Conservation (phyloP, 495 filamentous ascomycete genomes). For the Neurospora sp. region DNA sequence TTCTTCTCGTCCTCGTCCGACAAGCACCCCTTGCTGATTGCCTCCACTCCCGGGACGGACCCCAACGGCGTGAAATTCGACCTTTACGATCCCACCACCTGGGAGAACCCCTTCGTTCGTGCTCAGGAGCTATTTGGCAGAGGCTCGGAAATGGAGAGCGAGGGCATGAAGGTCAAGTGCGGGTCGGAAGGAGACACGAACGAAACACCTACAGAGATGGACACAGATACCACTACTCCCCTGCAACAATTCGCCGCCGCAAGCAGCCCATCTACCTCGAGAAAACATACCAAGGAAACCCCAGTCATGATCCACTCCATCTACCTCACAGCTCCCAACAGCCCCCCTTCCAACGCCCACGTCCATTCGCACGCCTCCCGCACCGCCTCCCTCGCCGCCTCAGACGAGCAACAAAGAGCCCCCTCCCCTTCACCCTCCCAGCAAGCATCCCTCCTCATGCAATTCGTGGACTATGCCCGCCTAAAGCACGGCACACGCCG, state of each 20-base stretch:
- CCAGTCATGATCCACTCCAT: constrained; percentile 19
- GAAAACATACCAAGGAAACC: not conserved
- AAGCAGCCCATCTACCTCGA: not conserved
- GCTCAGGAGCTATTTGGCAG: not conserved
- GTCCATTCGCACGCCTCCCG: not conserved
- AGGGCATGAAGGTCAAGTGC: not conserved
- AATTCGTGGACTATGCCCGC: constrained; percentile 30
- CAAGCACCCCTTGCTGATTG: constrained; percentile 24
- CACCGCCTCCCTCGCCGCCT: not conserved
- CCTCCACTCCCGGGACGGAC: constrained; percentile 17
- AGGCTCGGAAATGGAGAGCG: not conserved
- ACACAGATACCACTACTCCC: not conserved
- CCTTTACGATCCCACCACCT: constrained; percentile 36
- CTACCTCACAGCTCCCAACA: constrained; percentile 27
- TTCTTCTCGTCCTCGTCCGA: constrained; percentile 3
- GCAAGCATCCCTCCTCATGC: constrained; percentile 17
- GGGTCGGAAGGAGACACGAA: not conserved
- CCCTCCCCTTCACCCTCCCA: not conserved
- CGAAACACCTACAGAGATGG: not conserved
- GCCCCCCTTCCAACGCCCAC: not conserved
- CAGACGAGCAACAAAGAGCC: not conserved
- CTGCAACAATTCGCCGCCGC: not conserved
- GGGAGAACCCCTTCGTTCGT: constrained; percentile 18
- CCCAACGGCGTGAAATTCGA: constrained; percentile 32
- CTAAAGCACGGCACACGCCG: constrained; percentile 23